phyloP scores from a whole-genome alignment of 805 yeast genomes.

The Lipomyces yamadae region DNA sequence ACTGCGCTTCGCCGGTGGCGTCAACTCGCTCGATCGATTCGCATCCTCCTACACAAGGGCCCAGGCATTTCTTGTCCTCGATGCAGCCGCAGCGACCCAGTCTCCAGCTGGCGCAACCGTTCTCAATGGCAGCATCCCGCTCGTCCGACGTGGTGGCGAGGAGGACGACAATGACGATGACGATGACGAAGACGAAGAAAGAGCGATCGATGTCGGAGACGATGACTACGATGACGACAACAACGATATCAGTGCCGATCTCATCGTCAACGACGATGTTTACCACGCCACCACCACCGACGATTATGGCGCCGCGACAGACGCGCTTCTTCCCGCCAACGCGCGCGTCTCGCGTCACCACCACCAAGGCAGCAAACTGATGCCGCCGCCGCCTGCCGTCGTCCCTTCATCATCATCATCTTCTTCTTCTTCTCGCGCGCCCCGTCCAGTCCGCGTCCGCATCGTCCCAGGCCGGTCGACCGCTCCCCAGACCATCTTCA shows the following conservation, averaged over 20 bases:
- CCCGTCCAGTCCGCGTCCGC: constrained; percentile 57
- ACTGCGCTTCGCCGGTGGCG: constrained; percentile 47
- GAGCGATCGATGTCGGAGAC: not conserved
- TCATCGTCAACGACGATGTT: not conserved
- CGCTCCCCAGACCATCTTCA: constrained; percentile 70
- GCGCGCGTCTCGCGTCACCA: no score
- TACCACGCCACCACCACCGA: constrained; percentile 3
- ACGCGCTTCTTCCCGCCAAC: no score
- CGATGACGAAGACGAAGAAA: constrained; percentile 4
- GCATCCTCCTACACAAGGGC: constrained; percentile 82
- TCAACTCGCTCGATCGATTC: constrained; percentile 73
- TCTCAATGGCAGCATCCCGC: constrained; percentile 47
- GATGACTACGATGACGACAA: constrained; percentile 14
- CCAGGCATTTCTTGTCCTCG: constrained; percentile 68
- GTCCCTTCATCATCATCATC: constrained; percentile 43
- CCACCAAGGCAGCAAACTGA: no score
- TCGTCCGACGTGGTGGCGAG: constrained; percentile 55
- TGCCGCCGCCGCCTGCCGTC: no score
- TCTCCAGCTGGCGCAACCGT: constrained; percentile 50
- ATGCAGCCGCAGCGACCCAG: constrained; percentile 56
- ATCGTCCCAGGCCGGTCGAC: constrained; percentile 84
- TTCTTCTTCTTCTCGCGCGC: no score
- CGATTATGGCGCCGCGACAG: no score
- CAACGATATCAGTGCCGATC: not conserved
- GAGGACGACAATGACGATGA: constrained; percentile 7